Evolutionary conservation across 2,329 filamentous ascomycete genomes (phyloP).

Genomic region (Fusarium chlamydosporum): DNA sequence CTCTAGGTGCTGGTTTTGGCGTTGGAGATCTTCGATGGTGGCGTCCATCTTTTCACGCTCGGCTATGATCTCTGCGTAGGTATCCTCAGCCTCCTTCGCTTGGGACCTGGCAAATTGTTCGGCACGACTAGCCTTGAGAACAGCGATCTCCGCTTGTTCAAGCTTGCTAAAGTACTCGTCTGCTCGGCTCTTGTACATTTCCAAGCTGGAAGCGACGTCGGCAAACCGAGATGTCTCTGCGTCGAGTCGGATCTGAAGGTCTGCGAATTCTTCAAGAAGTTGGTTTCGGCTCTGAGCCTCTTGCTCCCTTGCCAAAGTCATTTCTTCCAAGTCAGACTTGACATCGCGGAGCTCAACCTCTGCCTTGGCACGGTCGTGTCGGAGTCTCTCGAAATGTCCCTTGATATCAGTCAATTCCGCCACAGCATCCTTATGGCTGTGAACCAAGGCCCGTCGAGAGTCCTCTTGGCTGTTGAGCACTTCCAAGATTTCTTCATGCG

Average conservation of each 20-base stretch:
- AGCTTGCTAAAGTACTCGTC: conserved; percentile 98
- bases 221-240: conserved; percentile 86
- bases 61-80: conserved; percentile 88
- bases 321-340: conserved; percentile 85
- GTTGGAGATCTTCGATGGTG: conserved; percentile 88
- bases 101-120: conserved; percentile 95
- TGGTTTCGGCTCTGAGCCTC: conserved; percentile 90
- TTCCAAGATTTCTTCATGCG: conserved; percentile 93
- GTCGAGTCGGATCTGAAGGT: conserved; percentile 93
- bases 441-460: conserved; percentile 82
- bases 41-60: conserved; percentile 92
- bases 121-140: conserved; percentile 90
- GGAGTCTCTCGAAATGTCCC: conserved; percentile 86
- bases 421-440: conserved; percentile 87
- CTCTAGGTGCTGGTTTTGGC: conserved; percentile 89
- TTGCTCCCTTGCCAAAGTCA: conserved; percentile 83
- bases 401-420: conserved; percentile 90
- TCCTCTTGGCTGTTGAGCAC: conserved; percentile 94
- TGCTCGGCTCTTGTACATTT: conserved; percentile 89
- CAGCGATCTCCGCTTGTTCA: conserved; percentile 95
- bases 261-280: conserved; percentile 90
- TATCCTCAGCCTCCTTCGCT: conserved; percentile 91
- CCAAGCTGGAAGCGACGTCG: conserved; percentile 86
- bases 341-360: conserved; percentile 91
- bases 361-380: conserved; percentile 81